Percentiles rank a stretch among this genome's conserved stretches.
These are phyloP conservation scores for Colletotrichum brevisporum DNA, from an alignment of 2,329 filamentous ascomycete genomes.

Conservation along the genomic window DNA sequence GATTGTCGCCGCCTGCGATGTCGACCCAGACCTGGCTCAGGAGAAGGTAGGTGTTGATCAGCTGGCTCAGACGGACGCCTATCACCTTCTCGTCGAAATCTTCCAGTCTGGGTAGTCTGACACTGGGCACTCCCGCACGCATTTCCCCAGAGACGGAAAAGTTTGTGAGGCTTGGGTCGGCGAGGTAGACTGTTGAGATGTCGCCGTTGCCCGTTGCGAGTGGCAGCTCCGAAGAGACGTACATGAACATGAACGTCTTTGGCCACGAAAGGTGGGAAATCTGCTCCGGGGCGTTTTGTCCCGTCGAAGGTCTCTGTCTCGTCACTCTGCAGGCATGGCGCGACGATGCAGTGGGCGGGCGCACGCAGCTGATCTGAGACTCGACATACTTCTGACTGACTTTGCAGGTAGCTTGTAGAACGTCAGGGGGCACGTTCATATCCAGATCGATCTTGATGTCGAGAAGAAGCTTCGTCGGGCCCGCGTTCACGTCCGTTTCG, in stretches of 20 bases:
- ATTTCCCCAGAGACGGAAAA: not conserved
- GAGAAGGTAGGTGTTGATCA: constrained; percentile 20
- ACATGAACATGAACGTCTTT: not conserved
- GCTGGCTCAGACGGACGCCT: not conserved
- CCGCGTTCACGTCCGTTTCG: constrained; percentile 1
- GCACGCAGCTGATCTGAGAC: constrained; percentile 3
- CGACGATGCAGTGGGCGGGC: not conserved
- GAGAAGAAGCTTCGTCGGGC: constrained; percentile 6
- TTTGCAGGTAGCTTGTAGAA: not conserved
- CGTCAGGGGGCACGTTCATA: too few species aligned
- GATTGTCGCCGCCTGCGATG: not conserved
- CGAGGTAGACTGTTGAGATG: not conserved
- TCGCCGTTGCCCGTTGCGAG: not conserved
- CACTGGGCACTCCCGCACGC: too few species aligned
- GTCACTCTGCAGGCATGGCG: not conserved
- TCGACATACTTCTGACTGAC: not conserved
- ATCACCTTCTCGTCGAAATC: not conserved
- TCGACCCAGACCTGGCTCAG: not conserved
- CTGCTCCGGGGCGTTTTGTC: not conserved
- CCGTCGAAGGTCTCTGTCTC: not conserved
- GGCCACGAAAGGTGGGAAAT: constrained; percentile 1
- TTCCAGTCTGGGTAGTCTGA: not conserved
- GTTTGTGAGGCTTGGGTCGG: not conserved
- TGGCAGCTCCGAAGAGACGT: not conserved
- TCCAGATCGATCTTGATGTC: not conserved